Base-by-base conservation (phyloP, 805 yeast genomes). In the Wickerhamiella alocasiicola region DNA sequence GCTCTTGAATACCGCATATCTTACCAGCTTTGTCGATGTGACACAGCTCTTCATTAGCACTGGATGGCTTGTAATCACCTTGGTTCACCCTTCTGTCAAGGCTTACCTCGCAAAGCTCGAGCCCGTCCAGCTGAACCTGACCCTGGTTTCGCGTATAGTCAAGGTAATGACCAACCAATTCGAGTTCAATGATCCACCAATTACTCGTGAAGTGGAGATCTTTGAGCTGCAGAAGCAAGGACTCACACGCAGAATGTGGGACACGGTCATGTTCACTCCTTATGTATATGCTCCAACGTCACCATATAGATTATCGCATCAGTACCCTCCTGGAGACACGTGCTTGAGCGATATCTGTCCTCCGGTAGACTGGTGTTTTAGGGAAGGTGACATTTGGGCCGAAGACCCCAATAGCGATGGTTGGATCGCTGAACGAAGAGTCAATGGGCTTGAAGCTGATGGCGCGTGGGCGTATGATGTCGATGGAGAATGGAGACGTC, bases 281-380 rank as follows among this genome's bases (percentile, higher is more conserved):
- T 62, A 63, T 2, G 55, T 76, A 0, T 87, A 78, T 56, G 77
- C 72, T 43, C 54, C 56, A 15, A 57, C 59, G 18, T 75, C 76
- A 46, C 54, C 62, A 4, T 57, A 48, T 16, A 60, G 81, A 29
- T 53, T 60, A 28, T 61, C 70, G 13, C 68, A 67, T 38, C 71
- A 68, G 43, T 66, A 72, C 9, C 95, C 95, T 1, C 67, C 68
- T 2, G 94, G 94, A 0, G 74, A 74, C 0, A 56, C 62, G 15
- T 60, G 60, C 25, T 53, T 85, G 16, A 61, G 64, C 2, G 73
- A 74, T 17, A 72, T 85, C 1, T 49, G 54, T 20, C 77, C 93
- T 1, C 95, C 95, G 1, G 52, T 52, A 9, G 76, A 75, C 11
- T 85, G 95, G 95, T 65, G 66, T 44, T 85, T 75, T 55, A 77